These are phyloP conservation scores for Globisporangium splendens DNA, from an alignment of 352 stramenopile genomes.

Conservation along the genomic window DNA sequence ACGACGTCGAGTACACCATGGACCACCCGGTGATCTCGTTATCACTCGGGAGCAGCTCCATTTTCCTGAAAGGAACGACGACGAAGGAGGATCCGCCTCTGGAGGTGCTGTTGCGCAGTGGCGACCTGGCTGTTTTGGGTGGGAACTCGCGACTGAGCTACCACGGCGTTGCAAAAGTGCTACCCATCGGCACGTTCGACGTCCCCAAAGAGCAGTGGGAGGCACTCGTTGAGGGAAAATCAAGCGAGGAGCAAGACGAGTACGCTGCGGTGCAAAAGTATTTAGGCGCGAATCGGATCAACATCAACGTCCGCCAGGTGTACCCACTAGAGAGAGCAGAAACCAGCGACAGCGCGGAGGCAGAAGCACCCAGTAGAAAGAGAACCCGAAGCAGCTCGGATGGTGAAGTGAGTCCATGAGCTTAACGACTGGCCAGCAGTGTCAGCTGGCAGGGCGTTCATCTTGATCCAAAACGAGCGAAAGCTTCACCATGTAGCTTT, in stretches of 20 bases:
- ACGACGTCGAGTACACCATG: conserved; percentile 84
- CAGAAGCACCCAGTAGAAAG: not conserved
- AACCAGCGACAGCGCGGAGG: not conserved
- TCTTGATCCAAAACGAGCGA: too few species aligned
- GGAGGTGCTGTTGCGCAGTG: conserved; percentile 59
- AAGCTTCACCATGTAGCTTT: too few species aligned
- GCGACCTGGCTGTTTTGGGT: conserved; percentile 64
- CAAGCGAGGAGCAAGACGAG: conserved; percentile 22
- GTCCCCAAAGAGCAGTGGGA: conserved; percentile 23
- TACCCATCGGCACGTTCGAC: conserved; percentile 38
- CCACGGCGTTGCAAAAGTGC: conserved; percentile 61
- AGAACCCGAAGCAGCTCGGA: not conserved
- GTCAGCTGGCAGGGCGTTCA: too few species aligned
- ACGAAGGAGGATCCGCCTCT: conserved; percentile 63
- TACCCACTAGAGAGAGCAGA: conserved; percentile 27
- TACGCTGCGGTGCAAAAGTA: conserved; percentile 44
- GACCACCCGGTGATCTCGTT: conserved; percentile 78
- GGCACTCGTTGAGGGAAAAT: conserved; percentile 11
- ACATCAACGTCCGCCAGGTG: conserved; percentile 81
- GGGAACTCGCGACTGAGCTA: conserved; percentile 63
- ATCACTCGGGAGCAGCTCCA: conserved; percentile 59
- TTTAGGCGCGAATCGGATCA: conserved; percentile 60
- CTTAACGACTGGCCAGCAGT: too few species aligned
- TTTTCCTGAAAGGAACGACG: conserved; percentile 73
- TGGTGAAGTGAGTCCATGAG: not conserved